Percentiles rank a stretch among this genome's conserved stretches.
phyloP scores from a whole-genome alignment of 176 grass and related monocot genomes.

The Typha latifolia region DNA sequence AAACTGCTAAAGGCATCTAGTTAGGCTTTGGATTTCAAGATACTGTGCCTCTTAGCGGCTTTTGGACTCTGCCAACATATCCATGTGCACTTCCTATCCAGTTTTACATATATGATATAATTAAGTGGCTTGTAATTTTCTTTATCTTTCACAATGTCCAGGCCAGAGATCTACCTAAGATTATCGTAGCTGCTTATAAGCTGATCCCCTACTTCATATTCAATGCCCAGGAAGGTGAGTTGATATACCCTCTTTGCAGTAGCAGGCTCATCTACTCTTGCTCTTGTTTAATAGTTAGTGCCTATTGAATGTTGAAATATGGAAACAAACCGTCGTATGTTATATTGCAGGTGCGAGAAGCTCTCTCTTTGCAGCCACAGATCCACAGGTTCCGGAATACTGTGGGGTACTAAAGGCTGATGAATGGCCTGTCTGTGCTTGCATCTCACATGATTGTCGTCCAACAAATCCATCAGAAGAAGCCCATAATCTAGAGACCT shows the following conservation, averaged over 20 bases:
- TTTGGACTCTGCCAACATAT: too few species aligned
- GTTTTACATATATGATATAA: too few species aligned
- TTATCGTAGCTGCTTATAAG: slow-evolving; percentile 54
- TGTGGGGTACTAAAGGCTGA: slow-evolving; percentile 75
- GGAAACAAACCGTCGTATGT: too few species aligned
- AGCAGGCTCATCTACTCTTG: not conserved
- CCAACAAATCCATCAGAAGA: slow-evolving; percentile 92
- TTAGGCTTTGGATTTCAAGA: too few species aligned
- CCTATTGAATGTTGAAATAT: too few species aligned
- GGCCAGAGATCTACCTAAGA: slow-evolving; percentile 85
- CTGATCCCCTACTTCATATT: slow-evolving; percentile 98
- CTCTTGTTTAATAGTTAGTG: not conserved
- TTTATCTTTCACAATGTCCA: slow-evolving; percentile 21
- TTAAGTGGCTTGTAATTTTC: too few species aligned
- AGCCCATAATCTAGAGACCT: slow-evolving; percentile 71
- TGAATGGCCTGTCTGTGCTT: slow-evolving; percentile 86
- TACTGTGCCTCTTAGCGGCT: too few species aligned
- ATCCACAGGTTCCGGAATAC: slow-evolving; percentile 81
- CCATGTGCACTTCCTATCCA: too few species aligned
- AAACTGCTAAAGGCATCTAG: too few species aligned
- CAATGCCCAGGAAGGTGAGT: slow-evolving; percentile 65
- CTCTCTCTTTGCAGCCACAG: slow-evolving; percentile 67
- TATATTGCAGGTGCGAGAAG: slow-evolving; percentile 63
- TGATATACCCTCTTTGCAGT: not conserved
- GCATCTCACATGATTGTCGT: slow-evolving; percentile 75